These are phyloP conservation scores for Combretum micranthum DNA, from an alignment of 345 rosid genomes.

Conservation along the genomic window DNA sequence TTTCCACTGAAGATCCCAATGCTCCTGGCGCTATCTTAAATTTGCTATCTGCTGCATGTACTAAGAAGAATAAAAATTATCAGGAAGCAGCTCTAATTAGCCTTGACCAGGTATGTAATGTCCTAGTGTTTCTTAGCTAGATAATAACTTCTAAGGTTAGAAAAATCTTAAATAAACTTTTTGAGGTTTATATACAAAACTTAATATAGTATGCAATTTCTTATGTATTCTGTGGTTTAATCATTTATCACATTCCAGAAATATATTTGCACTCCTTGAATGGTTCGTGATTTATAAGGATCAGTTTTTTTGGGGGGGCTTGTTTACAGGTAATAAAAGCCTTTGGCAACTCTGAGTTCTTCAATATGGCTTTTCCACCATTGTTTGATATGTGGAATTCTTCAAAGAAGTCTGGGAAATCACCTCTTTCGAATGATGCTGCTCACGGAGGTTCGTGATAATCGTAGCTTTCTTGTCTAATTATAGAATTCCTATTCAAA, in stretches of 20 bases:
- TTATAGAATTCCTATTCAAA: too few relatives aligned
- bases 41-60: slow-evolving; percentile 65
- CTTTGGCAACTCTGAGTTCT: slow-evolving; percentile 68
- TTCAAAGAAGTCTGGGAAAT: slow-evolving; percentile 28
- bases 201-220: neutral
- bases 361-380: slow-evolving; percentile 57
- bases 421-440: slow-evolving; percentile 35
- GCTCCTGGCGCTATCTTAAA: slow-evolving; percentile 52
- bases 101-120: slow-evolving; percentile 57
- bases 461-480: neutral
- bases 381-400: slow-evolving; percentile 57
- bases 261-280: too few relatives aligned
- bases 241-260: too few relatives aligned
- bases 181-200: too few relatives aligned
- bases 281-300: neutral
- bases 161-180: too few relatives aligned
- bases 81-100: slow-evolving; percentile 74
- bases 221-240: neutral
- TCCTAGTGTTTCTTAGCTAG: neutral
- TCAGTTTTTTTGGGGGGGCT: neutral
- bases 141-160: too few relatives aligned
- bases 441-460: slow-evolving; percentile 49
- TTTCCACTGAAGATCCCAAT: slow-evolving; percentile 50
- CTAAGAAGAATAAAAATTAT: slow-evolving; percentile 66
- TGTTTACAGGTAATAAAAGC: slow-evolving; percentile 66